Evolutionary conservation across 257 asterid species (phyloP), one percentile per base, ranked within the genome.

Genomic region (Primulina tabacum): DNA sequence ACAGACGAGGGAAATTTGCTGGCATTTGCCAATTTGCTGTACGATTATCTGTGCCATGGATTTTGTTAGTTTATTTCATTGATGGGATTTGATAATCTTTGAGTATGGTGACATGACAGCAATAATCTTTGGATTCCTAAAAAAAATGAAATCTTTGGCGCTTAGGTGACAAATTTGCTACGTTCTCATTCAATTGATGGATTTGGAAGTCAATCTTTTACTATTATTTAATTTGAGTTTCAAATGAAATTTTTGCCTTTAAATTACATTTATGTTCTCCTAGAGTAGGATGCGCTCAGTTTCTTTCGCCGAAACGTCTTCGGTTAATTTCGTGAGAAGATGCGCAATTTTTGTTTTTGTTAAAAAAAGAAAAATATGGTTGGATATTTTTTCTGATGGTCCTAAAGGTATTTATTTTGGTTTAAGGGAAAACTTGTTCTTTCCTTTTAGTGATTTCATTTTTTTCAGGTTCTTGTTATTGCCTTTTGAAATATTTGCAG

Each of bases 401-500:
- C 1, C 26, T 24, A 24, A 24, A 24, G 1, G 26, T 24, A 24
- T 24, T 24, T 24, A 24, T 24, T 24, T 24, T 24, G 1, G 0
- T 43, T 67, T 7, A 11, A 10, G 17, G 26, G 11, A 55, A 59
- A 33, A 20, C 37, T 38, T 2, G 7, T 32, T 16, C 47, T 8
- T 59, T 61, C 56, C 59, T 62, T n/a, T 53, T 14, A 5, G 12
- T 5, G 7, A 11, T 67, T 60, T 10, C 7, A 24, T 70, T 75
- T 52, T 2, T 9, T 17, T 64, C 14, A 50, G 20, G 57, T 43
- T 38, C 30, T 43, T 43, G n/a, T 12, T 43, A 43, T 71, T 29
- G 60, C 67, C 32, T 38, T 71, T 67, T 30, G 59, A 18, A 12
- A 28, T 69, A 11, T 33, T 50, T 57, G 76, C 50, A 33, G 9